Evolutionary conservation across 305 asterid genomes (phyloP).

Genomic region (Fraxinus paxiana): DNA sequence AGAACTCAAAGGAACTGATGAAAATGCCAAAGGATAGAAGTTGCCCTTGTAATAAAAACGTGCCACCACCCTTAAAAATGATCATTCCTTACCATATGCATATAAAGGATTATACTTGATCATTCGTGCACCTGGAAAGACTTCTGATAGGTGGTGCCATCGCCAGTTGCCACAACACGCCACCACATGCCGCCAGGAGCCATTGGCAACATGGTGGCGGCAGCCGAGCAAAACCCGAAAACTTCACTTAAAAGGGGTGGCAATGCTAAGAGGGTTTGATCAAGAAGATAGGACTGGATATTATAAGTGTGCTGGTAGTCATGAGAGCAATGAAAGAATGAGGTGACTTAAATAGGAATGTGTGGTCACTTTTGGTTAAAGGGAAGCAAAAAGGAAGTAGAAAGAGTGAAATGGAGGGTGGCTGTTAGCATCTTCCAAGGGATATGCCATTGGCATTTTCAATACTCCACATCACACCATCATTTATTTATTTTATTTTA

Average conservation of each 20-base stretch:
- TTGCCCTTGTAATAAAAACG: slow-evolving; percentile 44
- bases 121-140: slow-evolving; percentile 22
- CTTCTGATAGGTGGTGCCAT: not conserved
- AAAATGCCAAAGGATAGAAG: slow-evolving; percentile 77
- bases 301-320: slow-evolving; percentile 25
- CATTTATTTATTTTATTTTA: not conserved
- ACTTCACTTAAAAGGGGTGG: slow-evolving; percentile 10
- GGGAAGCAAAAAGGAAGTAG: slow-evolving; percentile 27
- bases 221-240: not conserved
- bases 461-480: slow-evolving; percentile 27
- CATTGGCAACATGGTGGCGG: not conserved
- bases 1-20: slow-evolving; percentile 11
- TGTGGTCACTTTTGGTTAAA: slow-evolving; percentile 40
- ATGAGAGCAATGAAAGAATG: slow-evolving; percentile 30
- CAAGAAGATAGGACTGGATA: slow-evolving; percentile 20
- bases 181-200: slow-evolving; percentile 19
- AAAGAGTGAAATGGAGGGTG: slow-evolving; percentile 15
- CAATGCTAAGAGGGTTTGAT: slow-evolving; percentile 33
- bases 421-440: slow-evolving; percentile 48
- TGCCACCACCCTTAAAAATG: slow-evolving; percentile 20
- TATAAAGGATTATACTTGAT: not conserved
- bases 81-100: slow-evolving; percentile 4
- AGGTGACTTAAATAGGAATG: slow-evolving; percentile 34
- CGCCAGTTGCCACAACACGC: not conserved
- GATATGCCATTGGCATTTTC: slow-evolving; percentile 56